These are phyloP conservation scores for Carex sylvatica DNA, from an alignment of 202 grass and related monocot genomes.

Conservation along the genomic window DNA sequence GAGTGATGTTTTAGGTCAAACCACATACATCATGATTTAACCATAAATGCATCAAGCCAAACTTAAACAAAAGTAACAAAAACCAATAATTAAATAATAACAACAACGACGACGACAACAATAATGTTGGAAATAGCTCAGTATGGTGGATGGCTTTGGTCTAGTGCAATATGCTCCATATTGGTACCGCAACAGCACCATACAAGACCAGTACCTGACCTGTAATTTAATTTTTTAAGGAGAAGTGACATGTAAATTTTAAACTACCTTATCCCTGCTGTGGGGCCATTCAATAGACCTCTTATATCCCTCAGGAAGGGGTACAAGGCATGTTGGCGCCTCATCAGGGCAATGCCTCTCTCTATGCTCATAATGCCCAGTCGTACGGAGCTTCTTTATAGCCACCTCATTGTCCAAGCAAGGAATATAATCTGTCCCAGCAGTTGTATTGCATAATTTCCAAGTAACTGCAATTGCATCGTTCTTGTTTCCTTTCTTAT, in stretches of 20 bases:
- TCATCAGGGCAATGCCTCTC: conserved; percentile 75
- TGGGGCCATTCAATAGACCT: conserved; percentile 67
- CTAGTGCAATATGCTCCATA: not conserved
- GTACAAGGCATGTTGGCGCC: conserved; percentile 68
- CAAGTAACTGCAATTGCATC: conserved; percentile 12
- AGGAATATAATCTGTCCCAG: conserved; percentile 85
- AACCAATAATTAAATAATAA: not conserved
- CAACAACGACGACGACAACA: not conserved
- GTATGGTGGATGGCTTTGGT: not conserved
- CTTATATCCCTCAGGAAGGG: conserved; percentile 51
- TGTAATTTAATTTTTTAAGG: no score
- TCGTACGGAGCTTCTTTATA: conserved; percentile 54
- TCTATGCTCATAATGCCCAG: conserved; percentile 82
- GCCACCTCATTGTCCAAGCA: conserved; percentile 88
- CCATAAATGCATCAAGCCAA: not conserved
- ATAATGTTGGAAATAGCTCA: not conserved
- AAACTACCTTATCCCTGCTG: conserved; percentile 70
- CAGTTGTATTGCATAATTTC: conserved; percentile 76
- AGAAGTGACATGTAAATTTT: not conserved
- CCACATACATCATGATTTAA: not conserved
- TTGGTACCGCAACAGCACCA: not conserved
- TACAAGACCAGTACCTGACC: not conserved
- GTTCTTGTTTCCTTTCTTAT: not conserved
- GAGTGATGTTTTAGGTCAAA: not conserved
- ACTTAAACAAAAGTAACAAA: not conserved